Conservation (phyloP, 495 filamentous ascomycete species). For the Penicillium mononematosum region DNA sequence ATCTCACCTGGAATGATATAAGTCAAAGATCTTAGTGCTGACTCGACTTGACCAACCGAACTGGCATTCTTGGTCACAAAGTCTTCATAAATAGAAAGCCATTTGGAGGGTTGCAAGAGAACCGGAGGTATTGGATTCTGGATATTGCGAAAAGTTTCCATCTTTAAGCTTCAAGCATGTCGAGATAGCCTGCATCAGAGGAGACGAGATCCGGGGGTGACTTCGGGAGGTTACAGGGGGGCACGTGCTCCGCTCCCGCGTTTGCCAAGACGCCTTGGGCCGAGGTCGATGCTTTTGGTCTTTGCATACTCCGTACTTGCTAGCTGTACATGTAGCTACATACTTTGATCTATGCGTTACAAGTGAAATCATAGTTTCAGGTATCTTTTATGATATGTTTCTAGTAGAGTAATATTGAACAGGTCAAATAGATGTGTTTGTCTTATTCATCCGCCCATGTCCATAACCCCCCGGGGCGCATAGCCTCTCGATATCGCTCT, state of each 20-base stretch:
- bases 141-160: conserved; percentile 36
- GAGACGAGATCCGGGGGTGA: conserved; percentile 7
- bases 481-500: conserved; percentile 77
- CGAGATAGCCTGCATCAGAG: conserved; percentile 8
- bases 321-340: background rate
- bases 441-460: conserved; percentile 74
- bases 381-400: background rate
- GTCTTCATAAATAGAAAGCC: conserved; percentile 77
- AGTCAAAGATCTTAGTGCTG: conserved; percentile 81
- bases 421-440: background rate
- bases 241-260: conserved; percentile 10
- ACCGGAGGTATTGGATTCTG: conserved; percentile 32
- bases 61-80: conserved; percentile 93
- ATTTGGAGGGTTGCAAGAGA: conserved; percentile 64
- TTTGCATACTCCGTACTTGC: background rate
- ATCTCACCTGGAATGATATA: conserved; percentile 86
- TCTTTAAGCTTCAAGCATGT: conserved; percentile 19
- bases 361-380: background rate
- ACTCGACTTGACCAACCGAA: conserved; percentile 91
- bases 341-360: background rate
- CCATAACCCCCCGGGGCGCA: conserved; percentile 72
- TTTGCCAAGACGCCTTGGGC: conserved; percentile 21
- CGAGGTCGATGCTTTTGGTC: conserved; percentile 24
- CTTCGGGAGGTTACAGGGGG: conserved; percentile 19
- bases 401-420: background rate